Evolutionary conservation across 176 grass and related monocot species (phyloP).

Genomic region (Pharus latifolius): DNA sequence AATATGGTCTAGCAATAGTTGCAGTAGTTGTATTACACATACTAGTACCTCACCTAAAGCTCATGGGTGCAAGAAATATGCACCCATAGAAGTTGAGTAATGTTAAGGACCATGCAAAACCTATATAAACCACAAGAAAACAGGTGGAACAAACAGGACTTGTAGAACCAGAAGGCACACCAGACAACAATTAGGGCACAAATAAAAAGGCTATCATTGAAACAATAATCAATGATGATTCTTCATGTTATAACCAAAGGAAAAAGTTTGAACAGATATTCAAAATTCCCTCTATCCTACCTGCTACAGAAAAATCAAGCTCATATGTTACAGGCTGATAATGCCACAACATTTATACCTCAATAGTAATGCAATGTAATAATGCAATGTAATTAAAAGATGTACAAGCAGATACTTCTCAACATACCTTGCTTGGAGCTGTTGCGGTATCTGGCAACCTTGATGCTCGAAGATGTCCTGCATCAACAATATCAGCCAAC

Average conservation of each 20-base stretch:
- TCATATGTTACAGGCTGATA: background rate
- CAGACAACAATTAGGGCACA: background rate
- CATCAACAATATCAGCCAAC: slow-evolving; percentile 67
- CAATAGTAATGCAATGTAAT: background rate
- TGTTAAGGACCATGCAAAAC: too few species aligned
- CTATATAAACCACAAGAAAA: background rate
- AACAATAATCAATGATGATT: too few species aligned
- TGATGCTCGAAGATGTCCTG: slow-evolving; percentile 69
- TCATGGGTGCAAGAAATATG: too few species aligned
- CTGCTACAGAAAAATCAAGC: background rate
- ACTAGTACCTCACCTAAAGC: too few species aligned
- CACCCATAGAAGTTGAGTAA: too few species aligned
- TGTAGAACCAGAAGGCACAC: background rate
- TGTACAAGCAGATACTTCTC: background rate
- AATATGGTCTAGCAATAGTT: too few species aligned
- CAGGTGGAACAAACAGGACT: background rate
- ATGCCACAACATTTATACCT: background rate
- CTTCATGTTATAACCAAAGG: background rate
- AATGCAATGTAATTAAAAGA: background rate
- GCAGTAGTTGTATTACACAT: too few species aligned
- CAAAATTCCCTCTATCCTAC: background rate
- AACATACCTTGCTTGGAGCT: slow-evolving; percentile 67
- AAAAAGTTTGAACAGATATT: background rate
- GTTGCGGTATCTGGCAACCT: slow-evolving; percentile 55
- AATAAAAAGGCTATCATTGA: too few species aligned